Conservation (phyloP, 2,329 filamentous ascomycete genomes). For the Teratosphaeria pseudoeucalypti region DNA sequence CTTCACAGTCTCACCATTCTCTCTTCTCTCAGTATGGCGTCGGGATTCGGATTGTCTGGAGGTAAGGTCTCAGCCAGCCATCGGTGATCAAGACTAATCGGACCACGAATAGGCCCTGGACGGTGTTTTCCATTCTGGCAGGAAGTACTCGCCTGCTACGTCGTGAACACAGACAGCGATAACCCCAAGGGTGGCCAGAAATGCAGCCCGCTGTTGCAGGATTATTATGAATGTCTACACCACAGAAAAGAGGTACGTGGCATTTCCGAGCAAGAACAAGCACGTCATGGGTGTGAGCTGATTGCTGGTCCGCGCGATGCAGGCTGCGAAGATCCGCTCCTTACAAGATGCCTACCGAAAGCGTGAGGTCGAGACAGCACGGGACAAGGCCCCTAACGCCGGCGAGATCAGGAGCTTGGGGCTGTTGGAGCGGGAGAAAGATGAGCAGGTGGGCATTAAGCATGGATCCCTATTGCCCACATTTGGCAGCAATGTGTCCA, state of each 20-base stretch:
- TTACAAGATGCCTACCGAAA: slow-evolving; percentile 81
- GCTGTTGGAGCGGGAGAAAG: slow-evolving; percentile 57
- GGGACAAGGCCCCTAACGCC: slow-evolving; percentile 71
- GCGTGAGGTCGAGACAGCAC: slow-evolving; percentile 60
- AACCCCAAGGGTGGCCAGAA: slow-evolving; percentile 76
- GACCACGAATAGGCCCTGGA: slow-evolving; percentile 44
- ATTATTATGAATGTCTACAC: slow-evolving; percentile 98
- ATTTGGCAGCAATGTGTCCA: slow-evolving; percentile 16
- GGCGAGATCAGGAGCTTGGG: slow-evolving; percentile 83
- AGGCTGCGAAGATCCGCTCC: slow-evolving; percentile 68
- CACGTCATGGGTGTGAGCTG: not conserved
- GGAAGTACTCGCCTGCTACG: slow-evolving; percentile 96
- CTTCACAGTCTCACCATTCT: not conserved
- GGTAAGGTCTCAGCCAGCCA: not conserved
- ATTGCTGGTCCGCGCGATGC: not conserved
- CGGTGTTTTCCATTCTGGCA: slow-evolving; percentile 99
- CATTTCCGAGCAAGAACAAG: not conserved
- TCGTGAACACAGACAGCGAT: slow-evolving; percentile 76
- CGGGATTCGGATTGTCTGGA: slow-evolving; percentile 3
- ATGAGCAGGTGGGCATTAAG: slow-evolving; percentile 56
- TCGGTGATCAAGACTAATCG: not conserved
- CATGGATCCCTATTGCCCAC: slow-evolving; percentile 32
- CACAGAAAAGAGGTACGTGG: slow-evolving; percentile 89
- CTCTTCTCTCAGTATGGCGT: slow-evolving; percentile 1
- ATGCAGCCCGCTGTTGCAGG: slow-evolving; percentile 75